A percentile compares a stretch with the other conserved stretches of the same genome.
phyloP scores from a whole-genome alignment of 108 stramenopile species.

The Licmophora abbreviata region DNA sequence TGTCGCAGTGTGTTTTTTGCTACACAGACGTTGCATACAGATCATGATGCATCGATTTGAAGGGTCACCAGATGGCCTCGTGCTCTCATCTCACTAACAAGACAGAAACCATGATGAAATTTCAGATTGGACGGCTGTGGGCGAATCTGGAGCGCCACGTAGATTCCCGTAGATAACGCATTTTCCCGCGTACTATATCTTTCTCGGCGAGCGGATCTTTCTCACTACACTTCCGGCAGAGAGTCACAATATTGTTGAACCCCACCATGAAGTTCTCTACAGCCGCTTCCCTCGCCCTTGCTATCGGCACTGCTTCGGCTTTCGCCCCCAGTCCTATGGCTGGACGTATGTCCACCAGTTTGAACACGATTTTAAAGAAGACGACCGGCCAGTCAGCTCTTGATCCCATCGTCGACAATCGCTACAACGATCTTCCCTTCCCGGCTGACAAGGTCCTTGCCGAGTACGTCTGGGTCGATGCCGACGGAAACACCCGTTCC shows the following conservation, averaged over 20 bases:
- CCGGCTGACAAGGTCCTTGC: slow-evolving; percentile 66
- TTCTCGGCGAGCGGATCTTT: neutral
- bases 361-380: slow-evolving; percentile 13
- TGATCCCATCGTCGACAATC: slow-evolving; percentile 61
- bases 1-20: too few species aligned
- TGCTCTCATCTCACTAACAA: too few species aligned
- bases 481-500: slow-evolving; percentile 76
- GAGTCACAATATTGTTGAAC: too few species aligned
- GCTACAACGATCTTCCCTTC: slow-evolving; percentile 57
- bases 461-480: slow-evolving; percentile 91
- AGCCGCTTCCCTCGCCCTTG: slow-evolving; percentile 14
- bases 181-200: too few species aligned
- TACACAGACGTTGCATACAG: too few species aligned
- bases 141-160: too few species aligned
- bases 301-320: slow-evolving; percentile 12
- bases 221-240: neutral
- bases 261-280: slow-evolving; percentile 32
- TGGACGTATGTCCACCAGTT: neutral
- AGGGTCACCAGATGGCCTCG: too few species aligned
- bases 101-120: too few species aligned
- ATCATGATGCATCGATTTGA: too few species aligned
- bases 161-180: too few species aligned
- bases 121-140: too few species aligned
- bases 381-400: slow-evolving; percentile 59
- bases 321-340: slow-evolving; percentile 26